phyloP scores from a whole-genome alignment of 1,284 basidiomycete species.

The Cryptococcus sp. region DNA sequence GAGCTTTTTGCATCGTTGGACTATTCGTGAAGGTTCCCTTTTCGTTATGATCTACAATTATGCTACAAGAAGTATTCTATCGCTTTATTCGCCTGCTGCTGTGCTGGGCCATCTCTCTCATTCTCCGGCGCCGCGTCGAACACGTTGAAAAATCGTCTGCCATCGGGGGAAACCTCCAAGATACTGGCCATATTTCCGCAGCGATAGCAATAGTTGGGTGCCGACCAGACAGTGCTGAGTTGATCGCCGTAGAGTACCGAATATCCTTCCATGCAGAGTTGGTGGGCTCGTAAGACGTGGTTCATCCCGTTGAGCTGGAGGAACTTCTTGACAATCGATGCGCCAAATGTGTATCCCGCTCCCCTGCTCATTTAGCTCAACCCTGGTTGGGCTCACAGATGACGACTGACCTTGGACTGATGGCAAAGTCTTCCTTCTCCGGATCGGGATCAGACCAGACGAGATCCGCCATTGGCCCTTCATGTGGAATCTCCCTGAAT shows the following conservation, averaged over 20 bases:
- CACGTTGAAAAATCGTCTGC: conserved; percentile 89
- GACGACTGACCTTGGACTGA: conserved; percentile 75
- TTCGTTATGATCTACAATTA: conserved; percentile 8
- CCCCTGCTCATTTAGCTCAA: conserved; percentile 58
- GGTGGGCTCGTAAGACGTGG: conserved; percentile 95
- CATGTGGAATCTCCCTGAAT: conserved; percentile 98
- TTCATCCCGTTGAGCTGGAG: conserved; percentile 90
- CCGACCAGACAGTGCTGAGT: conserved; percentile 96
- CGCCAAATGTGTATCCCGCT: conserved; percentile 98
- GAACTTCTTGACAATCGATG: conserved; percentile 98
- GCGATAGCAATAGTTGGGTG: conserved; percentile 86
- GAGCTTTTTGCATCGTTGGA: conserved; percentile 35
- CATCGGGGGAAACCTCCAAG: conserved; percentile 88
- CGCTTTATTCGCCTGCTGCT: conserved; percentile 40
- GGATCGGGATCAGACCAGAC: conserved; percentile 99
- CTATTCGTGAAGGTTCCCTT: conserved; percentile 21
- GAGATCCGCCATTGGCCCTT: conserved; percentile 99
- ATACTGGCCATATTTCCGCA: conserved; percentile 98
- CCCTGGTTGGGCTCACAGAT: not conserved
- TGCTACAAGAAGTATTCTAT: conserved; percentile 44
- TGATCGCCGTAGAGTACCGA: conserved; percentile 90
- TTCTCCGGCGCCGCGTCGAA: conserved; percentile 98
- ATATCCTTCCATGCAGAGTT: conserved; percentile 99
- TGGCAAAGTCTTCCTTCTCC: conserved; percentile 98
- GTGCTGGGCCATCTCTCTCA: conserved; percentile 50